Base-by-base conservation (phyloP, 1,139 yeast species). In the Pichia inconspicua region DNA sequence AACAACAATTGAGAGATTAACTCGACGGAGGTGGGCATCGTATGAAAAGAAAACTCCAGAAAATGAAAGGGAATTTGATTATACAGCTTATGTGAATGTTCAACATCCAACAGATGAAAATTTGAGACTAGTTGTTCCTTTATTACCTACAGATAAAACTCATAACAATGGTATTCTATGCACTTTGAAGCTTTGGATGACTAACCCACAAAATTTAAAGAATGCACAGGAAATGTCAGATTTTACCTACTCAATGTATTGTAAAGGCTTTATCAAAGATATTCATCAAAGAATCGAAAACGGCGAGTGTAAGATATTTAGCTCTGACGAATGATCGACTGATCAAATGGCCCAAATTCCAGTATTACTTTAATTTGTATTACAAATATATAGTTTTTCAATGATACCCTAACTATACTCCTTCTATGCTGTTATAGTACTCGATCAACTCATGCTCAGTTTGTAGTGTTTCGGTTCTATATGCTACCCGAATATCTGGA, bases 401-500 rank as follows among this genome's bases (percentile, higher is more conserved):
- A 15, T 8, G 11, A 34, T 34, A 34, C 37, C 37, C 37, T 15
- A 12, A n/a, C 31, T 10, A 41, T 22, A 42, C 30, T 22, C 47
- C 48, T 31, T 40, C 46, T 14, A 50, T 2, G n/a, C 42, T 44
- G 14, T 71, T 62, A 61, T 88, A 89, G 55, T 78, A 77, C 11
- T 78, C 75, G 44, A 90, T 82, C 57, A 92, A 73, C 43, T 77
- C 82, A 48, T 78, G 70, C 66, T 92, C 98, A 45, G 89, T 85
- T 47, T 74, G 66, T 52, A 84, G 72, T 0, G 97, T 89, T 57
- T 89, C 96, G 52, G 78, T 77, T 63, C 98, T 76, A 65, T 85
- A 92, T 25, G 82, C 78, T 38, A 84, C 77, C 60, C 98, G 78
- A 46, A 90, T 83, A 57, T 84, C 82, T 3, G 99, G 98, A 44